Conservation (phyloP, 1,284 basidiomycete genomes). For the Ganoderma sinense region DNA sequence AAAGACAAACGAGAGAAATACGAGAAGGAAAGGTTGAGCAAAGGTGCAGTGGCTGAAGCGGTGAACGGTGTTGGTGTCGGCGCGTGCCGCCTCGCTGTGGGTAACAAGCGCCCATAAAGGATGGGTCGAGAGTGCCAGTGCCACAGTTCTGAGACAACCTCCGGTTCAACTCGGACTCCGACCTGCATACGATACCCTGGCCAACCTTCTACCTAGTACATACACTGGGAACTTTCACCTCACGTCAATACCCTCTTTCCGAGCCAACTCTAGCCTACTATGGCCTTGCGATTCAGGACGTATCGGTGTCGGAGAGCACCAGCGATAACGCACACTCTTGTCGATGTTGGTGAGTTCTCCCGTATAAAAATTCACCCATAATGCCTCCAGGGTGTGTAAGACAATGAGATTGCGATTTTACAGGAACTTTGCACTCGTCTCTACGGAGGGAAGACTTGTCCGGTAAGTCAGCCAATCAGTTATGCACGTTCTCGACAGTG, state of each 20-base stretch:
- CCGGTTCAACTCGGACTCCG: too few relatives aligned
- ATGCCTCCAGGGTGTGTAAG: too few relatives aligned
- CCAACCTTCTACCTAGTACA: too few relatives aligned
- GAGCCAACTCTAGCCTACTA: too few relatives aligned
- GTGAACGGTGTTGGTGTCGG: background rate
- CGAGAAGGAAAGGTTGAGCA: background rate
- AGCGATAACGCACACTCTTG: too few relatives aligned
- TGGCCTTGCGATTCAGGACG: too few relatives aligned
- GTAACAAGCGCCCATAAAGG: background rate
- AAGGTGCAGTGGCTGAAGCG: background rate
- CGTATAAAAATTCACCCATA: background rate
- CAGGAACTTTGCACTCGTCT: background rate
- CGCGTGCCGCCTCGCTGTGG: background rate
- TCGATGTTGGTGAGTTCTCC: background rate
- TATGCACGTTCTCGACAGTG: background rate
- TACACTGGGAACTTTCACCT: too few relatives aligned
- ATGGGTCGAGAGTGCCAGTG: too few relatives aligned
- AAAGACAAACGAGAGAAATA: background rate
- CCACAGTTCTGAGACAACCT: too few relatives aligned
- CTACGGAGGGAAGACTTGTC: too few relatives aligned
- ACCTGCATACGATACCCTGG: background rate
- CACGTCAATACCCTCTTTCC: too few relatives aligned
- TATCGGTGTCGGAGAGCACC: too few relatives aligned
- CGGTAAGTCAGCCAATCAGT: background rate
- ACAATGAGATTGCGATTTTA: background rate